Evolutionary conservation across 352 stramenopile genomes (phyloP), one percentile per base, ranked within the genome.

Genomic region (Pythium phragmiticola): DNA sequence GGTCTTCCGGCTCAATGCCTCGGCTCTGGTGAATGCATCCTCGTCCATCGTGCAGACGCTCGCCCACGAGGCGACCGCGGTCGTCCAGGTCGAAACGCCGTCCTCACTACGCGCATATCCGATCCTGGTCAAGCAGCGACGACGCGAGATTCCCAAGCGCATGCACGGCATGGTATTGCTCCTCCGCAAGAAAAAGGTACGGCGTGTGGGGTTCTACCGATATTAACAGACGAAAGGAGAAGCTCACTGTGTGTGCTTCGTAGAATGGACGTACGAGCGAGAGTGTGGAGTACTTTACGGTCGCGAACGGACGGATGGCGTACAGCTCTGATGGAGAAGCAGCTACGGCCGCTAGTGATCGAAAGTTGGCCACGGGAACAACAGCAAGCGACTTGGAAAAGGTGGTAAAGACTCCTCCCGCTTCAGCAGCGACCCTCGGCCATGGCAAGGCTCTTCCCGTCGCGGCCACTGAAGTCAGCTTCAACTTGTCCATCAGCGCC

Each of bases 191-290:
- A 88, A 87, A 59, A 89, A 90, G 70, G 82, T 92, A 53, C 7
- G 14, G 11, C 9, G 23, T 17, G n/a, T 42, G 17, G 4, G 11
- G 21, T 51, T 30, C 46, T 36, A 30, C n/a, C 6, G 7, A 28
- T 50, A 16, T n/a, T 13, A 3, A 50, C 16, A 7, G 43, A 30
- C 3, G 7, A 11, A 13, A 46, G 14, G 0, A 14, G n/a, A 30
- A 14, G 4, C 45, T 50, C 5, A 33, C n/a, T 33, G n/a, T 30
- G n/a, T 16, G 28, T 45, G 45, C 26, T n/a, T 59, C 39, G 21
- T 34, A 92, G 83, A 89, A 90, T 49, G 79, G 80, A 1, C 72
- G 73, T 52, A 82, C 75, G 17, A 90, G 71, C 23, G 80, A 92
- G 53, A 84, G 69, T 21, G 55, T 89, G n/a, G 80, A 90, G 50